Percentiles rank a stretch among this genome's conserved stretches.
Evolutionary conservation across 2,329 filamentous ascomycete species (phyloP).

Genomic region (Botrytis hyacinthi): DNA sequence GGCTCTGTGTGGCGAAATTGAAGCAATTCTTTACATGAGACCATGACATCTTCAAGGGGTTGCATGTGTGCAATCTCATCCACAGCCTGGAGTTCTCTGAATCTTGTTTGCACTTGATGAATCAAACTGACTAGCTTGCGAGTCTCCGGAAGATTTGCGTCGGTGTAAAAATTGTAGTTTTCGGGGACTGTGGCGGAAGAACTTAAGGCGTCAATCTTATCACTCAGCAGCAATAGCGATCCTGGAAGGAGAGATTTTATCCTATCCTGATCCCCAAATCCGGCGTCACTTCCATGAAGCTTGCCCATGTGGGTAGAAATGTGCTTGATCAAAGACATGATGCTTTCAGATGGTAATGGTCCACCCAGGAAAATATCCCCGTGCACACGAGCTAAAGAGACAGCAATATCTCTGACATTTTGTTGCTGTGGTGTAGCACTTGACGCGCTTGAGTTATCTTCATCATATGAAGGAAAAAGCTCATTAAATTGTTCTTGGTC

Average conservation of each 20-base stretch:
- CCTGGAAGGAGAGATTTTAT: constrained; percentile 62
- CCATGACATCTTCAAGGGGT: constrained; percentile 74
- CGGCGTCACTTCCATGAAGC: constrained; percentile 23
- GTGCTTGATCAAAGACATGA: constrained; percentile 34
- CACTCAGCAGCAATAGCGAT: constrained; percentile 62
- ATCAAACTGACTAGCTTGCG: constrained; percentile 70
- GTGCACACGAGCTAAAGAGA: constrained; percentile 62
- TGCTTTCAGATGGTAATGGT: constrained; percentile 29
- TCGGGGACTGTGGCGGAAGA: constrained; percentile 41
- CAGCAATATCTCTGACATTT: constrained; percentile 41
- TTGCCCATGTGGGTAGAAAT: constrained; percentile 33
- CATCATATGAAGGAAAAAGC: constrained; percentile 77
- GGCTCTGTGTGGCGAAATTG: constrained; percentile 77
- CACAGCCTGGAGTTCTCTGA: constrained; percentile 65
- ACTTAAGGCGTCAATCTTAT: constrained; percentile 53
- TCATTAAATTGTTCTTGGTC: constrained; percentile 73
- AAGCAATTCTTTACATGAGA: constrained; percentile 71
- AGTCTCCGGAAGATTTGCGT: constrained; percentile 73
- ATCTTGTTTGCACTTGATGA: constrained; percentile 66
- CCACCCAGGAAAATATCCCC: constrained; percentile 41
- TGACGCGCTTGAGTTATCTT: constrained; percentile 36
- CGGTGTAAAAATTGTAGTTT: constrained; percentile 85
- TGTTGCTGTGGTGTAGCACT: constrained; percentile 21
- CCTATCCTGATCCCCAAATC: constrained; percentile 37
- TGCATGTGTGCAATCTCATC: constrained; percentile 71